phyloP scores from a whole-genome alignment of 2,329 filamentous ascomycete genomes.

The Bipolaris oryzae region DNA sequence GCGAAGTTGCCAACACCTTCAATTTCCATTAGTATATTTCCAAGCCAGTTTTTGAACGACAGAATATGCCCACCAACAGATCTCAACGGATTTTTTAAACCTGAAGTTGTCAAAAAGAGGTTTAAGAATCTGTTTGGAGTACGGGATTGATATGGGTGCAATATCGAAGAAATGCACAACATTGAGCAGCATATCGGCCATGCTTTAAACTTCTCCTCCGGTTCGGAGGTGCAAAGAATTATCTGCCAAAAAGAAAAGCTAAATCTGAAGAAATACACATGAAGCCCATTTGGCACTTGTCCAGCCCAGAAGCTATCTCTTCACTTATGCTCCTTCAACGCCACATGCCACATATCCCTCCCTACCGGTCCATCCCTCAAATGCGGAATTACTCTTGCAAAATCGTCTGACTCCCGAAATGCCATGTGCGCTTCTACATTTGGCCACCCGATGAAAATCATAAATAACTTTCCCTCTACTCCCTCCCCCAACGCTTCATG shows the following conservation, averaged over 20 bases:
- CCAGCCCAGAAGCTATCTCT: neutral
- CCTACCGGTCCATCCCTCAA: conserved; percentile 53
- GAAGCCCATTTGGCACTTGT: neutral
- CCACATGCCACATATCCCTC: conserved; percentile 50
- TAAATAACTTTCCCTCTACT: conserved; percentile 47
- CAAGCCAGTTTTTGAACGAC: neutral
- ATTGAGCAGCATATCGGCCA: too few relatives aligned
- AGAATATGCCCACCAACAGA: neutral
- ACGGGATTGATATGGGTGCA: too few relatives aligned
- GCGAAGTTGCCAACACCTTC: neutral
- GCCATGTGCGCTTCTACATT: conserved; percentile 57
- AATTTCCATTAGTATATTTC: neutral
- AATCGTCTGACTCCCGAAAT: conserved; percentile 54
- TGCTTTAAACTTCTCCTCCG: neutral
- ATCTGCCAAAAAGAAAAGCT: neutral
- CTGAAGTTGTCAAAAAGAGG: too few relatives aligned
- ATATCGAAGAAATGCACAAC: too few relatives aligned
- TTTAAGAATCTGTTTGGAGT: too few relatives aligned
- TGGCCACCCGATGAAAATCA: conserved; percentile 59
- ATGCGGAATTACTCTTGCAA: conserved; percentile 50
- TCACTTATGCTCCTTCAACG: conserved; percentile 21
- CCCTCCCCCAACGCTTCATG: conserved; percentile 26
- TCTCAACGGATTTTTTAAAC: neutral
- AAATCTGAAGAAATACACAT: neutral
- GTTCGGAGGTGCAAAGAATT: neutral